These are phyloP conservation scores for Luvunga scandens DNA, from an alignment of 345 rosid genomes.

Conservation along the genomic window DNA sequence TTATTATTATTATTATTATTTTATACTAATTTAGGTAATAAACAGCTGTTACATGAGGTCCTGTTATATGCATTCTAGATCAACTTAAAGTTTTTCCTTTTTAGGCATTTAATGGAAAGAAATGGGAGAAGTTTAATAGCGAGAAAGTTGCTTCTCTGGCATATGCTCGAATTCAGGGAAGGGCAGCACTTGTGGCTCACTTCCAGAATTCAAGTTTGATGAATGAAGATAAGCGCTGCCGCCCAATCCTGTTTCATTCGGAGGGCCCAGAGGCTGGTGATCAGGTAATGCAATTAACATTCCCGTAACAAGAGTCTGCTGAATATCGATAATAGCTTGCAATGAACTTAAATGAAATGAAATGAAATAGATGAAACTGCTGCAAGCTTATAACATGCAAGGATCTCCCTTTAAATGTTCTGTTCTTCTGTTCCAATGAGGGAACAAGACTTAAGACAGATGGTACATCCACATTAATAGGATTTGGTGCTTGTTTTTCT, in stretches of 20 bases:
- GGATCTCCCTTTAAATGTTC: not conserved
- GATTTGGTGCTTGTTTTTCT: not conserved
- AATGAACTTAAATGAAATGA: not conserved
- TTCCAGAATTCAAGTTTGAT: conserved; percentile 88
- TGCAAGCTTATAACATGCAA: not conserved
- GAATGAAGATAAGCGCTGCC: conserved; percentile 91
- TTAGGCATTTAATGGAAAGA: conserved; percentile 84
- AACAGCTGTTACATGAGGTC: not conserved
- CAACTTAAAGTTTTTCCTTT: not conserved
- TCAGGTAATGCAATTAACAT: conserved; percentile 36
- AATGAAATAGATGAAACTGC: not conserved
- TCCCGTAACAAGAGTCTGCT: not conserved
- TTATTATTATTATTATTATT: not conserved
- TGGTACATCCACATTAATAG: not conserved
- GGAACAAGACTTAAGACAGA: not conserved
- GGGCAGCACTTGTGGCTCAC: conserved; percentile 71
- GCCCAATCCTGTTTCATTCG: conserved; percentile 64
- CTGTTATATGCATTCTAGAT: conserved; percentile 6
- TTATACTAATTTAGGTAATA: not conserved
- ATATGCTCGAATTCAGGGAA: conserved; percentile 83
- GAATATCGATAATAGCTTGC: not conserved
- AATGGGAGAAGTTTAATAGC: conserved; percentile 90
- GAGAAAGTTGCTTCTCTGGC: conserved; percentile 91
- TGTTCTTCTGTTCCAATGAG: not conserved
- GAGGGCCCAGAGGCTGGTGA: conserved; percentile 36